Base-by-base conservation (phyloP, 257 asterid genomes). In the Echites panduratus region DNA sequence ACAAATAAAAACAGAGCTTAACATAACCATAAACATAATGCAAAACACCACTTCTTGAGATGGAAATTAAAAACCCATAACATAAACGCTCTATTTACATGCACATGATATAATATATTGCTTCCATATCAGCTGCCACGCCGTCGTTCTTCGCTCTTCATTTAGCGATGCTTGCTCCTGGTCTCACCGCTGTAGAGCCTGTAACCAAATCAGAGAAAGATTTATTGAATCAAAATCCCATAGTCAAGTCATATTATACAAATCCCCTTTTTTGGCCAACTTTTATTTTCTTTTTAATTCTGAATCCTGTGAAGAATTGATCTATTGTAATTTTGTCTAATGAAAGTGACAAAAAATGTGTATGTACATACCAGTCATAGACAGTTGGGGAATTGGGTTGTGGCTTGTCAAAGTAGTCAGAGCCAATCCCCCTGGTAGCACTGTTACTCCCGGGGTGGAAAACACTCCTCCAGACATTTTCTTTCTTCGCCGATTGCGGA, bases 401-500 rank as follows among this genome's bases (percentile, higher is more conserved):
- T 16, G 99, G 96, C 80, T 85, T 88, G 79, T 95, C 99, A 58
- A 92, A 95, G 77, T 53, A 85, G 83, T 84, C 86, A 9, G 96
- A 77, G 5, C 98, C 99, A 29, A 92, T 50, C 40, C 56, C 70
- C 86, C 65, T 90, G 72, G 98, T 89, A 14, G 97, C 96, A 12
- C 75, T 79, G 75, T 95, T 92, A 81, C 98, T 95, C 40, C 99
- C 98, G 19, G 99, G 99, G 73, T 92, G 78, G 86, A 95, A 95
- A 71, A 95, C 99, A 63, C 99, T 95, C 82, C 99, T 84, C 98
- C 99, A 95, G 66, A 95, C 98, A 65, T 92, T 92, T 2, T 89
- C 93, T 79, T 72, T 88, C 75, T 68, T 87, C 20, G 90, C 82
- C 54, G 89, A 81, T 0, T 96, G 89, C 65, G 79, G 73, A 9